Evolutionary conservation across 176 grass and related monocot species (phyloP), one percentile per base, ranked within the genome.

Genomic region (Aegilops bicornis): DNA sequence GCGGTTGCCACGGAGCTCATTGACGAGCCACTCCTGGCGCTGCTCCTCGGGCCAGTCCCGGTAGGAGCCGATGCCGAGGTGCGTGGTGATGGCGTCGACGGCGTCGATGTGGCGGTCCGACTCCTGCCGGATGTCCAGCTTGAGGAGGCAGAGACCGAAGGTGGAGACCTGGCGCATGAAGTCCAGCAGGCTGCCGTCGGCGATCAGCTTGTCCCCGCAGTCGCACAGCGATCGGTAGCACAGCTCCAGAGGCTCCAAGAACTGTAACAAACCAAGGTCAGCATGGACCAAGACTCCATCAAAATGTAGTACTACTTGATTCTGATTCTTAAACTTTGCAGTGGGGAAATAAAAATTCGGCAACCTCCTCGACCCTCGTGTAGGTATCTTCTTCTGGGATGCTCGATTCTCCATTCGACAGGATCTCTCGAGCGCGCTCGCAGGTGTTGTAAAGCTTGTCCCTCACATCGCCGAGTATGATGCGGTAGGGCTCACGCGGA

Each of bases 111-210:
- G 93, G 60, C 91, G 89, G 20, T 95, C 93, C 30, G 93, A 93
- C 84, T 95, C 93, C 84, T 95, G 93, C 78, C 94, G 90, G 75
- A 97, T 97, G 85, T 97, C 91, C 15, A 94, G 85, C 86, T 87
- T 91, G 72, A 94, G 80, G 42, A 97, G 89, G 79, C 87, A 88
- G 54, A 97, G 89, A 69, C 94, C 91, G 87, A 97, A 97, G 25
- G 91, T 97, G 36, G 94, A 86, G 43, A 92, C 79, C 82, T 97
- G 89, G 3, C 94, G 91, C 87, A 94, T 70, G 79, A 94, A 97
- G 31, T 97, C 91, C 39, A 93, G 91, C 56, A 93, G 91, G 84
- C 83, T 93, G 45, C 93, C 91, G 80, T 93, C 93, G 36, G 91
- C 91, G 33, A 95, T 87, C 43, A 85, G 40, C 48, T 86, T 88